A percentile compares a stretch with the other conserved stretches of the same genome.
These are phyloP conservation scores for Luzula sylvatica DNA, from an alignment of 176 grass and related monocot species.

Conservation along the genomic window DNA sequence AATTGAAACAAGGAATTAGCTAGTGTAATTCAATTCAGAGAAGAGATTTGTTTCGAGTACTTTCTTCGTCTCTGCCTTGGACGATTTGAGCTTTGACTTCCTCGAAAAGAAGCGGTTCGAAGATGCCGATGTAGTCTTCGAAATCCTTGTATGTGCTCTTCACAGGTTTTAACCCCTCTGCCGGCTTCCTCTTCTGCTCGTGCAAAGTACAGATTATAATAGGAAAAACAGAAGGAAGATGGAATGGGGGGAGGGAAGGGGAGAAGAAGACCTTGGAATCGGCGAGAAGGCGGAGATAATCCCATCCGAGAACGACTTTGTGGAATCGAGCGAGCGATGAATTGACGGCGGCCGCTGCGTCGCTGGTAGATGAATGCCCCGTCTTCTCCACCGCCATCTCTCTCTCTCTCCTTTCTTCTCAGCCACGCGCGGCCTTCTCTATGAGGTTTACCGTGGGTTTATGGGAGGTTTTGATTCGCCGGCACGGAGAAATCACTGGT, in stretches of 20 bases:
- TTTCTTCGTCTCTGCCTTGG: constrained; percentile 64
- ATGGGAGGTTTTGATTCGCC: too few species aligned
- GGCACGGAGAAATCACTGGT: too few species aligned
- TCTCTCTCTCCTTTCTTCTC: constrained; percentile 10
- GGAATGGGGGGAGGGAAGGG: neutral
- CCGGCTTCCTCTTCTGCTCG: constrained; percentile 27
- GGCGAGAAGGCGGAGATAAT: constrained; percentile 57
- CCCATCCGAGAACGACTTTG: constrained; percentile 81
- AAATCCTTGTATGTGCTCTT: constrained; percentile 65
- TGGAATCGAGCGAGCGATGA: constrained; percentile 50
- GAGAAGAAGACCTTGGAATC: constrained; percentile 44
- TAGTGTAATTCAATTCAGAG: neutral
- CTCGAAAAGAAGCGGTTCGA: constrained; percentile 91
- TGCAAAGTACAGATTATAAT: neutral
- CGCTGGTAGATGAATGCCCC: constrained; percentile 20
- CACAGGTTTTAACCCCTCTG: constrained; percentile 29
- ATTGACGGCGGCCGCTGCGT: neutral
- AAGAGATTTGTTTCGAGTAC: constrained; percentile 12
- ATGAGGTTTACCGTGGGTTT: too few species aligned
- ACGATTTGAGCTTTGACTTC: constrained; percentile 93
- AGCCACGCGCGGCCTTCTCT: constrained; percentile 1
- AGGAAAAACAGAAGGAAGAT: neutral
- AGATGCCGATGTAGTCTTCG: constrained; percentile 60
- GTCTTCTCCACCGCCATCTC: constrained; percentile 51
- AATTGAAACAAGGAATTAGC: neutral